Base-by-base conservation (phyloP, 2,329 filamentous ascomycete genomes). In the Ophiosphaerella korrae region DNA sequence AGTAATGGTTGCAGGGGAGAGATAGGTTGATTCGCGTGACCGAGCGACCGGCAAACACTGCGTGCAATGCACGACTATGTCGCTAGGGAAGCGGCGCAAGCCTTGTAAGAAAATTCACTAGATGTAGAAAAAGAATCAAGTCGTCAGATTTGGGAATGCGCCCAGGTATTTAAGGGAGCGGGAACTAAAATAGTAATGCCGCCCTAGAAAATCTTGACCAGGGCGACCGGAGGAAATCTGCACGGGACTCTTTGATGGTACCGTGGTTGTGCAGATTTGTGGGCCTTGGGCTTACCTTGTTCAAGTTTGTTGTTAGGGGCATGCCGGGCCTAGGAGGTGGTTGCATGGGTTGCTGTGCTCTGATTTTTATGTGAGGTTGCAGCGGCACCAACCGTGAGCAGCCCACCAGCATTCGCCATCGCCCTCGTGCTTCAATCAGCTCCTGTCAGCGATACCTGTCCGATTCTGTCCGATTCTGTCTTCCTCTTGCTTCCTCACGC, bases 171-270 rank as follows among this genome's bases (percentile, higher is more conserved):
- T 60, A 62, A 64, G 24, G 46, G 52, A 43, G 55, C 65, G 66
- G 67, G 65, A 70, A 60, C 67, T 70, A 70, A 66, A 64, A 55
- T 67, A 67, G 65, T 61, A 50, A 48, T 60, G 24, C 45, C 16
- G 52, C 55, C 50, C 53, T 55, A 58, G 56, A 61, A 66, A 66
- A 62, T 53, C 55, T 62, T 63, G 63, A 52, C 54, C 55, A 60
- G 58, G 54, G 56, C 49, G 45, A 55, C 57, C 58, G 55, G 59
- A 60, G 52, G 61, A 62, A 67, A 42, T 42, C 42, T 48, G 31
- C 60, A 45, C 51, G 49, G 34, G 42, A 50, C 54, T 59, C 60
- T 58, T 56, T 53, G 54, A 62, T 53, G 26, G 50, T 54, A 48
- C 49, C 48, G 41, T 46, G 42, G 55, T 50, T 57, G 60, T 56